These are phyloP conservation scores for Lentinula aciculospora DNA, from an alignment of 768 basidiomycete species.

Conservation along the genomic window DNA sequence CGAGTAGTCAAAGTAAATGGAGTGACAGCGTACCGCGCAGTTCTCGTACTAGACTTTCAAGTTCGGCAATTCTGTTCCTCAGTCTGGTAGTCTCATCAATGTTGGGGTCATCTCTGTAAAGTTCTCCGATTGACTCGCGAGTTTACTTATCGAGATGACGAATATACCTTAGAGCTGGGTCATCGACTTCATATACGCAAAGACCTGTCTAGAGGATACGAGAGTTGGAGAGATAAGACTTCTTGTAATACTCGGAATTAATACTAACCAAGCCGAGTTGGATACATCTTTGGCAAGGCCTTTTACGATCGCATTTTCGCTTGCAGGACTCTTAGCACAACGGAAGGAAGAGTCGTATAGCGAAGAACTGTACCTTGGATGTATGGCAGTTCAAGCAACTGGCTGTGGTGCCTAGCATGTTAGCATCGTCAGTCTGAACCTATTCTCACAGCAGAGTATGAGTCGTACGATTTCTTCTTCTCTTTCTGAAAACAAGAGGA, in stretches of 20 bases:
- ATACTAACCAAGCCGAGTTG: slow-evolving; percentile 72
- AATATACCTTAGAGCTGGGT: slow-evolving; percentile 69
- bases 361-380: slow-evolving; percentile 82
- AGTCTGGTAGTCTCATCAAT: slow-evolving; percentile 85
- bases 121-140: background rate
- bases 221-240: slow-evolving; percentile 6
- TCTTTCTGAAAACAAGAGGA: slow-evolving; percentile 50
- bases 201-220: slow-evolving; percentile 65
- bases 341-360: slow-evolving; percentile 12
- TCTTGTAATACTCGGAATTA: slow-evolving; percentile 1
- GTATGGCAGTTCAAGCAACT: slow-evolving; percentile 89
- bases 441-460: slow-evolving; percentile 29
- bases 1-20: slow-evolving; percentile 1
- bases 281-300: slow-evolving; percentile 88
- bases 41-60: slow-evolving; percentile 88
- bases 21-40: slow-evolving; percentile 53
- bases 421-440: background rate
- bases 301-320: slow-evolving; percentile 80
- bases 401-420: background rate
- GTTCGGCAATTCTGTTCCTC: slow-evolving; percentile 84
- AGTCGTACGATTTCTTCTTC: slow-evolving; percentile 87
- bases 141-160: background rate
- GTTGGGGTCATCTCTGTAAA: slow-evolving; percentile 72
- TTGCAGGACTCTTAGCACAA: slow-evolving; percentile 1
- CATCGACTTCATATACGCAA: slow-evolving; percentile 93